These are phyloP conservation scores for Zalerion maritima DNA, from an alignment of 495 filamentous ascomycete genomes.

Conservation along the genomic window DNA sequence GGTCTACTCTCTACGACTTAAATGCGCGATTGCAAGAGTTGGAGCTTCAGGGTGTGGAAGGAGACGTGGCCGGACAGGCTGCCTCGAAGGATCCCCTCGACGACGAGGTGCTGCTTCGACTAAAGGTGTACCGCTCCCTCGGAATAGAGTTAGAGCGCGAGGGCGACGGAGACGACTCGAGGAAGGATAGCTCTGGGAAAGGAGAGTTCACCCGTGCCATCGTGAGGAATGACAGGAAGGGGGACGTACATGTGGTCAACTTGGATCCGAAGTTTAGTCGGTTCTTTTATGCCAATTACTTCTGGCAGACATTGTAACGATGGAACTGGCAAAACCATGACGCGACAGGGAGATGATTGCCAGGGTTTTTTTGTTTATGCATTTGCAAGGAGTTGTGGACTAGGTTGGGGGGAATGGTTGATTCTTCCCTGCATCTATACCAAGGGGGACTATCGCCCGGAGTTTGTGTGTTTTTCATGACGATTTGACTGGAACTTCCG, in stretches of 20 bases:
- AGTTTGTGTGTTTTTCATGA: too few species aligned
- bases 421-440: too few species aligned
- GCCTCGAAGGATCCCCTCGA: constrained; percentile 25
- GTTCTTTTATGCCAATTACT: constrained; percentile 90
- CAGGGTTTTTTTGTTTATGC: too few species aligned
- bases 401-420: too few species aligned
- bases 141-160: constrained; percentile 76
- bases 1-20: constrained; percentile 64
- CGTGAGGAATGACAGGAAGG: constrained; percentile 72
- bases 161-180: too few species aligned
- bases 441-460: too few species aligned
- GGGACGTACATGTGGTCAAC: constrained; percentile 89
- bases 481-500: too few species aligned
- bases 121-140: constrained; percentile 82
- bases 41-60: constrained; percentile 64
- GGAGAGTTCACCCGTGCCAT: constrained; percentile 77
- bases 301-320: constrained; percentile 73
- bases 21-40: constrained; percentile 63
- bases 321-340: too few species aligned
- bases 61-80: constrained; percentile 26
- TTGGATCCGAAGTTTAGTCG: constrained; percentile 82
- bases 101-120: constrained; percentile 47
- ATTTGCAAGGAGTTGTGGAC: neutral
- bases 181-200: too few species aligned
- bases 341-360: neutral